Evolutionary conservation across 2,329 filamentous ascomycete species (phyloP), one percentile per base, ranked within the genome.

Genomic region (Aspergillus pseudotamarii): DNA sequence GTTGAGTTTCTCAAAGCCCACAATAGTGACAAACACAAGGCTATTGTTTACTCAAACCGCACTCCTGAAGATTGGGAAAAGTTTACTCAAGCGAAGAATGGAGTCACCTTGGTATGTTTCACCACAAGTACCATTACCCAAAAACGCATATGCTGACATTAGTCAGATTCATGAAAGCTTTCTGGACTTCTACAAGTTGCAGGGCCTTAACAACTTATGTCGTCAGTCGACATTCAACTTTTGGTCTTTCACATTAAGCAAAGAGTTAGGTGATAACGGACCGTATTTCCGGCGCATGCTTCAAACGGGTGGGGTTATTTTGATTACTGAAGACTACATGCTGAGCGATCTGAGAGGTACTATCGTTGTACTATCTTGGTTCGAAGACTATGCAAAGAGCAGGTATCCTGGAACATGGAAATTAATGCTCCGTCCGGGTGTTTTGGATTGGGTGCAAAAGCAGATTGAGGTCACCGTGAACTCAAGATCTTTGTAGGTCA

Each of bases 321-420:
- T 82, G 8, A 63, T 82, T 19, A 80, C 80, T 1, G 79, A 81
- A 62, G 79, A 80, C 51, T 69, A 78, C 14, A 74, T 80, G 60
- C 36, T 75, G 64, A 59, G 64, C 50, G 71, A 78, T 9, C 68
- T 74, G 0, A 66, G 73, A 21, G 69, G 62, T 23, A 70, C 76
- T 1, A 54, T 77, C 2, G 65, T 73, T 6, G 71, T 79, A 3
- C 61, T 82, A n/a, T 64, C 65, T 19, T 81, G 78, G 79, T 78
- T 81, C 58, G 59, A 59, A 23, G 63, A 68, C 0, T 69, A 59
- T 32, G 38, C 65, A 9, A 67, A 50, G 21, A 63, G 60, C 9
- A 75, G 71, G 38, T 67, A 66, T 21, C 69, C 68, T 1, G 75
- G 74, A 3, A 72, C 64, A 6, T 77, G 73, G 71, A 80, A 80